Conservation (phyloP, 345 rosid species). For the Euphorbia pulcherrima region DNA sequence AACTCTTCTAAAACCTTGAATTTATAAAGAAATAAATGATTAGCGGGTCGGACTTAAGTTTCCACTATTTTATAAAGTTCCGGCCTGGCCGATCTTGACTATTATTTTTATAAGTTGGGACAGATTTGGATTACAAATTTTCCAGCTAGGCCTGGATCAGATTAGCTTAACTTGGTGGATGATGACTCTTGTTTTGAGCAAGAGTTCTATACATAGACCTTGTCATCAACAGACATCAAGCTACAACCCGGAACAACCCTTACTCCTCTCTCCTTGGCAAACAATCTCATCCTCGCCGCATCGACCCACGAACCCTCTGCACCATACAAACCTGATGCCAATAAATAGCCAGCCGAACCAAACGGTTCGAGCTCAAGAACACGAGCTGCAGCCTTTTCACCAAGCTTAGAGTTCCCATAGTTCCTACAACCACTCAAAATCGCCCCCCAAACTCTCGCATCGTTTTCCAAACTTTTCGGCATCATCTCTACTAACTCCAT, state of each 20-base stretch:
- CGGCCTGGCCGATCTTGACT: too few relatives aligned
- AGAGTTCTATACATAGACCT: conserved; percentile 35
- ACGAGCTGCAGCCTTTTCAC: conserved; percentile 34
- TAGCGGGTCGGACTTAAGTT: too few relatives aligned
- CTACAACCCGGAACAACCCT: conserved; percentile 53
- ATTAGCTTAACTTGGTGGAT: too few relatives aligned
- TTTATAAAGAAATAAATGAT: too few relatives aligned
- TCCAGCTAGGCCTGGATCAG: too few relatives aligned
- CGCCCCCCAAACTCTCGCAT: conserved; percentile 67
- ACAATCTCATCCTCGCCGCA: conserved; percentile 45
- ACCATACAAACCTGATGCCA: conserved; percentile 53
- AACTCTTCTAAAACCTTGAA: too few relatives aligned
- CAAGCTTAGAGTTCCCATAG: conserved; percentile 32
- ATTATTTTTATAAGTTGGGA: too few relatives aligned
- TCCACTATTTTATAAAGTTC: too few relatives aligned
- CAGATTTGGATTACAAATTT: too few relatives aligned
- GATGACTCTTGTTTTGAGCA: conserved; percentile 26
- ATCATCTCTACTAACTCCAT: conserved; percentile 43
- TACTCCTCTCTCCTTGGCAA: conserved; percentile 49
- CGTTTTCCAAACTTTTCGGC: conserved; percentile 34
- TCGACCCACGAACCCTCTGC: conserved; percentile 47
- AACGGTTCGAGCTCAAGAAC: conserved; percentile 56
- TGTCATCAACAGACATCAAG: conserved; percentile 38
- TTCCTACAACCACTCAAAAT: conserved; percentile 56
- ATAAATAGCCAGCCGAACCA: conserved; percentile 53